These are phyloP conservation scores for Tetradesmus lagerheimii DNA, from an alignment of 139 green algal genomes.

Conservation along the genomic window DNA sequence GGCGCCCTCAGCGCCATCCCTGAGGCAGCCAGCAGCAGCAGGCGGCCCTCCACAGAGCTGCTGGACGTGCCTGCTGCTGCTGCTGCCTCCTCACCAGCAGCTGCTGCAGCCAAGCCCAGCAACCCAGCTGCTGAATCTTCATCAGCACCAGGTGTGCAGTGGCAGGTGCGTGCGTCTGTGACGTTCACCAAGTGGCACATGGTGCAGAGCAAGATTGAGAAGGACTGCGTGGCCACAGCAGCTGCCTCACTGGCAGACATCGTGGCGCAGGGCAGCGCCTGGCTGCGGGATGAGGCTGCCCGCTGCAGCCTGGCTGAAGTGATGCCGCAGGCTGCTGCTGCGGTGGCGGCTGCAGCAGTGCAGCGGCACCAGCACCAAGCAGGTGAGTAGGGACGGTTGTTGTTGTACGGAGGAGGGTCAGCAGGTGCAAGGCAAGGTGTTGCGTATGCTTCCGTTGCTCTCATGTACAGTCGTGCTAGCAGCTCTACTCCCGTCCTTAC, in stretches of 20 bases:
- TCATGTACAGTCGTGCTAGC: too few species aligned
- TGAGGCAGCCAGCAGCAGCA: not conserved
- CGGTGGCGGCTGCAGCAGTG: not conserved
- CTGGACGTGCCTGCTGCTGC: not conserved
- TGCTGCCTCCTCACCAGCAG: not conserved
- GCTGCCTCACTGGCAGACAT: not conserved
- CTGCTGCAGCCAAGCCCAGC: too few species aligned
- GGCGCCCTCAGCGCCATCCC: not conserved
- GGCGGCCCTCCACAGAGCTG: not conserved
- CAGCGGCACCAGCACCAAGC: not conserved
- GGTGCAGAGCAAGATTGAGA: constrained; percentile 5
- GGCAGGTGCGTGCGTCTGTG: not conserved
- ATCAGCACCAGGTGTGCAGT: not conserved
- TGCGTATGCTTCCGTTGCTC: too few species aligned
- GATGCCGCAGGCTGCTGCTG: constrained; percentile 39
- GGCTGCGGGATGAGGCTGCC: not conserved
- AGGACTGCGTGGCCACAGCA: not conserved
- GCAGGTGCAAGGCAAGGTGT: not conserved
- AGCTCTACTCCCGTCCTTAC: too few species aligned
- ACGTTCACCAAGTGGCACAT: constrained; percentile 32
- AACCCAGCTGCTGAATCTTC: too few species aligned
- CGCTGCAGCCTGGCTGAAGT: constrained; percentile 12
- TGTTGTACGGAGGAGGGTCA: not conserved
- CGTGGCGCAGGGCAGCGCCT: not conserved
- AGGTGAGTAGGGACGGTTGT: not conserved